Evolutionary conservation across 2,329 filamentous ascomycete genomes (phyloP).

Genomic region (Cladobotryum protrusum): DNA sequence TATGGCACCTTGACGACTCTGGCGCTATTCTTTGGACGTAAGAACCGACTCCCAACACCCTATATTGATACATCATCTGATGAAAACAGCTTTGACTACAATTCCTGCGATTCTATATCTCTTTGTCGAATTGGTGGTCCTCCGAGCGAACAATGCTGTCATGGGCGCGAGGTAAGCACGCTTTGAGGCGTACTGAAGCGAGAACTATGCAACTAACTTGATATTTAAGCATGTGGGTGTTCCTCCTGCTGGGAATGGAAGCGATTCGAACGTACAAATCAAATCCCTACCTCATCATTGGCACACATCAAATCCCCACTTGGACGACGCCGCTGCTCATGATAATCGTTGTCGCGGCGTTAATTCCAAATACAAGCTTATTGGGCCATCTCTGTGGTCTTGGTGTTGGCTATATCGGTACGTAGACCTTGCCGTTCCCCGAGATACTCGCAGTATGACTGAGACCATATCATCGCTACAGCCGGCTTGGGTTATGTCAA

Average conservation of each 20-base stretch:
- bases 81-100: slow-evolving; percentile 61
- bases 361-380: slow-evolving; percentile 77
- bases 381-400: slow-evolving; percentile 82
- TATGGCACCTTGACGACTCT: slow-evolving; percentile 86
- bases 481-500: slow-evolving; percentile 84
- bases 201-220: neutral
- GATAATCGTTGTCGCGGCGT: slow-evolving; percentile 64
- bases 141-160: slow-evolving; percentile 65
- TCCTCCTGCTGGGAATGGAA: slow-evolving; percentile 78
- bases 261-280: slow-evolving; percentile 77
- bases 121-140: slow-evolving; percentile 65
- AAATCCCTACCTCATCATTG: slow-evolving; percentile 69
- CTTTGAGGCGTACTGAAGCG: neutral
- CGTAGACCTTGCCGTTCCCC: slow-evolving; percentile 26
- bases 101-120: slow-evolving; percentile 80
- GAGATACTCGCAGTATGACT: neutral
- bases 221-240: slow-evolving; percentile 73
- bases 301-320: slow-evolving; percentile 68
- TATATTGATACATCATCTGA: slow-evolving; percentile 1
- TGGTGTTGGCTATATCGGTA: slow-evolving; percentile 80
- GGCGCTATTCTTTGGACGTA: slow-evolving; percentile 84
- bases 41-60: slow-evolving; percentile 34
- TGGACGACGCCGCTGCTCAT: slow-evolving; percentile 84
- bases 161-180: slow-evolving; percentile 70
- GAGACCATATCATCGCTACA: slow-evolving; percentile 26